Base-by-base conservation (phyloP, 306 rosid genomes). In the Sicyos baderoa region DNA sequence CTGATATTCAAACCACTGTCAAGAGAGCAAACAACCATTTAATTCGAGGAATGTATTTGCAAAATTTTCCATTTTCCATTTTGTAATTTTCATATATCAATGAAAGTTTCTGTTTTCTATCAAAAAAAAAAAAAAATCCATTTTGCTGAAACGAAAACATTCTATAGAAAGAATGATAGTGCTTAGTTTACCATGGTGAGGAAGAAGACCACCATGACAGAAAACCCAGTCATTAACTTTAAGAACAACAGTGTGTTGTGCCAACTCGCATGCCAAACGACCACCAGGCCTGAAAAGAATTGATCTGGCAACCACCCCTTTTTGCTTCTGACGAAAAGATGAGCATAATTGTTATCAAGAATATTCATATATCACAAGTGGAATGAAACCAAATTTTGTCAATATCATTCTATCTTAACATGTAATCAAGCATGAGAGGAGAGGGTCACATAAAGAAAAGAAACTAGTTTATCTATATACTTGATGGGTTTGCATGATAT, bases 121-220 rank as follows among this genome's bases (percentile, higher is more conserved):
- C n/a, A n/a, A n/a, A n/a, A n/a, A n/a, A n/a, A n/a, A n/a, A n/a
- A n/a, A n/a, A n/a, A n/a, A n/a, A n/a, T 57, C 17, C 40, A 45
- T 66, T 45, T 13, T 22, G 7, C 52, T 37, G 10, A 66, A 13
- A 65, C 13, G 23, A 7, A 66, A 45, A 44, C 45, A 48, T 71
- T 50, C 69, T 59, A 70, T 23, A 55, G 74, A 19, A 63, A 65
- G 59, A 68, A 54, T 27, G 29, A 47, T 15, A 74, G 54, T 23
- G 62, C 54, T 80, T 52, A 56, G 70, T 72, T 83, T 83, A 93
- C 99, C 96, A 73, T 93, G 99, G 72, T 93, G 97, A 78, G 99
- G 99, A 81, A 93, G 94, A 81, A 90, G 99, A 70, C 99, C 99
- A 58, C 99, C 99, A 17, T 93, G 96, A 78, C 99, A 93, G 87